A percentile compares a stretch with the other conserved stretches of the same genome.
phyloP scores from a whole-genome alignment of 768 basidiomycete species.

The Lactarius vividus region DNA sequence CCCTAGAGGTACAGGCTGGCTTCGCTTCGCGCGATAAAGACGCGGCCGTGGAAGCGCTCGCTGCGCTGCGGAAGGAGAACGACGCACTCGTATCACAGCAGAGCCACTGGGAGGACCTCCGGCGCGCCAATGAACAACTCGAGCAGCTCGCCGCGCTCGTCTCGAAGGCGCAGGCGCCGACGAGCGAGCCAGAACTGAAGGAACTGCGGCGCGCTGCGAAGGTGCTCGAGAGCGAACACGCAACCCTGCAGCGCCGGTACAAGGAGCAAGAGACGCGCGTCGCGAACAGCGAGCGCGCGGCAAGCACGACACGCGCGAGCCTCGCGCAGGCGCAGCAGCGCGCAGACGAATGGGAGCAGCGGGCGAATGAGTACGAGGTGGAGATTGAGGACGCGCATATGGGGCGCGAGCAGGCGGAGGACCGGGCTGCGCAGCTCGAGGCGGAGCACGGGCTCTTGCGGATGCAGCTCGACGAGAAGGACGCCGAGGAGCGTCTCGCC shows the following conservation, averaged over 20 bases:
- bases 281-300: constrained; percentile 58
- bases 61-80: constrained; percentile 55
- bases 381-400: constrained; percentile 59
- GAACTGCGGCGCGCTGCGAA: constrained; percentile 69
- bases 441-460: constrained; percentile 65
- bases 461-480: constrained; percentile 73
- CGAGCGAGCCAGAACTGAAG: constrained; percentile 68
- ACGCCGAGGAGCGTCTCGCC: constrained; percentile 62
- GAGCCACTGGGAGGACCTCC: constrained; percentile 76
- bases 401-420: constrained; percentile 65
- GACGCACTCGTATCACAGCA: constrained; percentile 61
- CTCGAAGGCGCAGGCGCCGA: constrained; percentile 48
- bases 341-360: constrained; percentile 77
- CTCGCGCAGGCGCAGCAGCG: constrained; percentile 74
- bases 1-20: constrained; percentile 56
- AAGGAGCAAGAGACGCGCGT: constrained; percentile 69
- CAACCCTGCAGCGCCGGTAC: constrained; percentile 63
- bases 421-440: constrained; percentile 61
- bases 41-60: constrained; percentile 47
- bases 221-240: constrained; percentile 64
- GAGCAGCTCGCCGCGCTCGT: constrained; percentile 51
- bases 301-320: constrained; percentile 56
- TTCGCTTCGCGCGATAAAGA: constrained; percentile 66
- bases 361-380: constrained; percentile 65
- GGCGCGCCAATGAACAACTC: constrained; percentile 67